phyloP scores from a whole-genome alignment of 1,139 yeast species.

The Hyphopichia fennica region DNA sequence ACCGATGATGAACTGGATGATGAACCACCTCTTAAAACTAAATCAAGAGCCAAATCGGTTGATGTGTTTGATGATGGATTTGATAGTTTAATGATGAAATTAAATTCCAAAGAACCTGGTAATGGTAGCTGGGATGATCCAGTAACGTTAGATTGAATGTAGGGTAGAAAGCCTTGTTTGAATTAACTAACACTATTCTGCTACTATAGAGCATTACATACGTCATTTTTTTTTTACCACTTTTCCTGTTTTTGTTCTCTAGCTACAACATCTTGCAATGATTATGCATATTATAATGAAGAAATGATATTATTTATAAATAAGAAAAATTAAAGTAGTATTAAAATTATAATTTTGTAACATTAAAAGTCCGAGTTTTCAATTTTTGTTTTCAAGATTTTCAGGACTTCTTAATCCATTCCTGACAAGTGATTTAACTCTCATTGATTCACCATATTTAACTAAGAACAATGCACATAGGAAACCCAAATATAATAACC shows the following conservation, averaged over 20 bases:
- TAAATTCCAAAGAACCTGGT: slow-evolving; percentile 16
- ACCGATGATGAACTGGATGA: slow-evolving; percentile 22
- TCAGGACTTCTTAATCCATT: slow-evolving; percentile 10
- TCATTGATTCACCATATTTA: slow-evolving; percentile 21
- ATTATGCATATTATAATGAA: not conserved
- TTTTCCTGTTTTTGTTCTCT: not conserved
- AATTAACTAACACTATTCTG: too few species aligned
- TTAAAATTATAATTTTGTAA: not conserved
- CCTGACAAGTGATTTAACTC: slow-evolving; percentile 16
- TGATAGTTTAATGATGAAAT: slow-evolving; percentile 16
- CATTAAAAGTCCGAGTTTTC: too few species aligned
- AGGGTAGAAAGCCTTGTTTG: too few species aligned
- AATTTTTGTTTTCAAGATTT: slow-evolving; percentile 1
- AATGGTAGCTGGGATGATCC: slow-evolving; percentile 45
- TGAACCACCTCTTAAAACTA: not conserved
- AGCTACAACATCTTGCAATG: not conserved
- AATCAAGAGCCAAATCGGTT: slow-evolving; percentile 6
- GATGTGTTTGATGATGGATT: slow-evolving; percentile 23
- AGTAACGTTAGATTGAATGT: slow-evolving; percentile 28
- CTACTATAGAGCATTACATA: too few species aligned
- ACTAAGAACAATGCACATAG: slow-evolving; percentile 19
- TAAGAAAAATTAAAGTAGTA: not conserved
- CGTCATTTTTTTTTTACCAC: not conserved
- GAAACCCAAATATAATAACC: slow-evolving; percentile 26
- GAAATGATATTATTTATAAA: not conserved